Evolutionary conservation across 179 eudicot species (phyloP).

Genomic region (Spinacia oleracea): DNA sequence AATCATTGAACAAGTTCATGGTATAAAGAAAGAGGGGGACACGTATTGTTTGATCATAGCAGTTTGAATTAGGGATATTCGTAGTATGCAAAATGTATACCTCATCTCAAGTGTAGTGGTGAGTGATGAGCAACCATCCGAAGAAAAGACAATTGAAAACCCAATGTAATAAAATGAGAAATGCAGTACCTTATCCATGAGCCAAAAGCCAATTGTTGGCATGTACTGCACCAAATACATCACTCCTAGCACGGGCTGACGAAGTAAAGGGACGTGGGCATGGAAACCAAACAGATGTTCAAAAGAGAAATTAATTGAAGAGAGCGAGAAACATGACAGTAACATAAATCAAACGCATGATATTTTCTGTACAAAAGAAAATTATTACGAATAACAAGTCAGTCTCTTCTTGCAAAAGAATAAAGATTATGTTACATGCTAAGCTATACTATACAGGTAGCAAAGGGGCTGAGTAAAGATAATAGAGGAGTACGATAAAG

Average conservation of each 20-base stretch:
- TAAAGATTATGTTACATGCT: too few species aligned
- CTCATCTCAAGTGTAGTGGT: not conserved
- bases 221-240: conserved; percentile 93
- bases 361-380: not conserved
- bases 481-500: not conserved
- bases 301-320: not conserved
- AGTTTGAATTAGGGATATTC: not conserved
- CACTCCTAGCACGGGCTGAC: conserved; percentile 92
- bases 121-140: not conserved
- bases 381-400: not conserved
- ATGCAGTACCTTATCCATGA: conserved; percentile 85
- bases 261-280: conserved; percentile 15
- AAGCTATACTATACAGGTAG: not conserved
- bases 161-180: not conserved
- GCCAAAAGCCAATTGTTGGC: conserved; percentile 87
- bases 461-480: not conserved
- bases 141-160: not conserved
- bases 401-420: not conserved
- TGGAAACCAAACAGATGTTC: conserved; percentile 18
- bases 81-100: not conserved
- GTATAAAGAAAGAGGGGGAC: not conserved
- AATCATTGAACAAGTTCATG: not conserved
- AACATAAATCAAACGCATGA: not conserved
- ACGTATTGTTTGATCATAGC: not conserved
- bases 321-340: not conserved